Evolutionary conservation across 2,329 filamentous ascomycete genomes (phyloP), one percentile per base, ranked within the genome.

Genomic region (Pestalotiopsis sp.): DNA sequence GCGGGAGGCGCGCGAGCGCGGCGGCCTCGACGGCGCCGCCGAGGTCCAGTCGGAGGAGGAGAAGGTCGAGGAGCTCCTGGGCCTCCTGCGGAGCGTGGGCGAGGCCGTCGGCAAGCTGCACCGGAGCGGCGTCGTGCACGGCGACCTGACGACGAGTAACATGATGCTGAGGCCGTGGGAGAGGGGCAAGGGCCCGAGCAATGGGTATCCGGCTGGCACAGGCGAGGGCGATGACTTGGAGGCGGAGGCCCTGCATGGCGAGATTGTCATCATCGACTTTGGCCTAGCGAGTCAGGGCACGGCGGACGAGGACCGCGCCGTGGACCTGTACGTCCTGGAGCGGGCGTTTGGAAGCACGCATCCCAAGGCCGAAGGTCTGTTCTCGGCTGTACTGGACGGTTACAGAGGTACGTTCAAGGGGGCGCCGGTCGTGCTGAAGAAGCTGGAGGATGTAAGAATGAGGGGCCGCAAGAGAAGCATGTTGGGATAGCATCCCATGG

Each of bases 111-210:
- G 92, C 7, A 86, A 80, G 67, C 83, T 99, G 84, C 96, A 99
- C 84, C 87, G 86, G 67, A 86, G 90, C n/a, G 95, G 95, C 17
- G 88, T 98, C 67, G 90, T 97, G 69, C 96, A 99, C 82, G 96
- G 96, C 55, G 96, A 99, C 82, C 81, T 99, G 82, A 99, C 96
- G 70, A 99, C 95, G 71, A 98, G 95, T 82, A 99, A 99, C 81
- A 87, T 99, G 83, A 98, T 99, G 91, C 78, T 98, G 73, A 79
- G 88, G 69, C 84, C 85, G 14, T 76, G 72, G 71, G 71, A 71
- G 65, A 69, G 69, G 67, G 74, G 66, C 31, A 71, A 55, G 71
- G 73, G n/a, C 58, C 69, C 58, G 6, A 58, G 69, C 20, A 69
- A 69, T 5, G 68, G 69, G 12, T 55, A 72, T 41, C 66, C 69